Evolutionary conservation across 148 eudicot species (phyloP).

Genomic region (Nepenthes gracilis): DNA sequence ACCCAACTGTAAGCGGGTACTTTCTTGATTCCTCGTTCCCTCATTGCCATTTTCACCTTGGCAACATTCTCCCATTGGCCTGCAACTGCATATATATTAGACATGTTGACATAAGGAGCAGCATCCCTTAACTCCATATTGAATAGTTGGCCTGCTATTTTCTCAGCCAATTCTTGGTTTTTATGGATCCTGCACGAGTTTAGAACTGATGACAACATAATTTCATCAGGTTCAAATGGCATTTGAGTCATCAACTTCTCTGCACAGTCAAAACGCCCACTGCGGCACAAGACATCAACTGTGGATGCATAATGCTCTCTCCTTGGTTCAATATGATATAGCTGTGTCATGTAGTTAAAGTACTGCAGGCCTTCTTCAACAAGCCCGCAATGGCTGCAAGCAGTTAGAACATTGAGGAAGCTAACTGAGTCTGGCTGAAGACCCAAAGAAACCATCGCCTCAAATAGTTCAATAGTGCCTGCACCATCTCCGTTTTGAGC

Average conservation of each 20-base stretch:
- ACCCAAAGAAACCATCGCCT: constrained; percentile 45
- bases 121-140: constrained; percentile 48
- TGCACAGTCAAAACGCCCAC: constrained; percentile 49
- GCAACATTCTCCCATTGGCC: constrained; percentile 68
- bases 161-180: constrained; percentile 52
- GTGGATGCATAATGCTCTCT: constrained; percentile 60
- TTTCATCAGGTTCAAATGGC: constrained; percentile 61
- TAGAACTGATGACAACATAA: constrained; percentile 58
- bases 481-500: constrained; percentile 77
- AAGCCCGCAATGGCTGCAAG: constrained; percentile 74
- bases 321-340: constrained; percentile 31
- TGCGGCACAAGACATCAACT: constrained; percentile 59
- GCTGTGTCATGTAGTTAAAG: constrained; percentile 40
- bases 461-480: constrained; percentile 39
- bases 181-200: constrained; percentile 71
- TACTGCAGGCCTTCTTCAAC: constrained; percentile 47
- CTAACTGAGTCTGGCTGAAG: constrained; percentile 57
- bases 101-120: constrained; percentile 54
- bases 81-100: constrained; percentile 67
- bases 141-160: constrained; percentile 49
- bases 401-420: constrained; percentile 52
- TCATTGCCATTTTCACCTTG: constrained; percentile 56
- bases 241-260: constrained; percentile 44
- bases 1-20: constrained; percentile 77
- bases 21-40: constrained; percentile 51